Evolutionary conservation across 2,329 filamentous ascomycete genomes (phyloP).

Genomic region (Daldinia sp.): DNA sequence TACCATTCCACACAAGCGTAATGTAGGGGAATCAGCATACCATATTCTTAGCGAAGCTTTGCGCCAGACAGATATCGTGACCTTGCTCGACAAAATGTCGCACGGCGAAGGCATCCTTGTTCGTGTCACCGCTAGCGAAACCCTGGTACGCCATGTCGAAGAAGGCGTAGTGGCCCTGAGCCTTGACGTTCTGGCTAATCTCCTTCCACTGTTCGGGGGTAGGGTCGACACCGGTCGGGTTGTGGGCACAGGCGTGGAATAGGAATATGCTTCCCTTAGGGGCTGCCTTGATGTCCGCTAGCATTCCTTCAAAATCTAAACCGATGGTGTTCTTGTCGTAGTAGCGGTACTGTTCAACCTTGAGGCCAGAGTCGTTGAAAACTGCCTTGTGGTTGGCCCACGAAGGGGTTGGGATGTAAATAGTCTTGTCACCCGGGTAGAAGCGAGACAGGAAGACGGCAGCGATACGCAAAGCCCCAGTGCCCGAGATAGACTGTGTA

Average conservation of each 20-base stretch:
- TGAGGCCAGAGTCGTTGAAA: constrained; percentile 90
- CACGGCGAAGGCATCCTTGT: constrained; percentile 92
- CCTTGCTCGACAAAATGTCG: constrained; percentile 93
- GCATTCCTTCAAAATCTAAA: constrained; percentile 93
- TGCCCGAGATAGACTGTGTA: constrained; percentile 98
- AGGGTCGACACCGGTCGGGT: constrained; percentile 96
- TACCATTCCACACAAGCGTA: neutral
- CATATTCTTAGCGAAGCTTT: constrained; percentile 99
- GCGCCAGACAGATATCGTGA: constrained; percentile 85
- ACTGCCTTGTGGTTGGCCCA: constrained; percentile 99
- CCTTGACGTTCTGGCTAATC: constrained; percentile 87
- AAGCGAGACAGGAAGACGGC: constrained; percentile 91
- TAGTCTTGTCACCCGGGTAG: constrained; percentile 90
- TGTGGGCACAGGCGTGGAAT: constrained; percentile 97
- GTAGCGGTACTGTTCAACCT: constrained; percentile 96
- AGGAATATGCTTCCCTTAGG: constrained; percentile 89
- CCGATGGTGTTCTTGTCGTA: constrained; percentile 99
- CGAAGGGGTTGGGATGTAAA: constrained; percentile 95
- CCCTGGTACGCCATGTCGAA: constrained; percentile 99
- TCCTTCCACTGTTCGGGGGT: constrained; percentile 90
- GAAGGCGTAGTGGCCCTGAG: constrained; percentile 89
- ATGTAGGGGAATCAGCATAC: constrained; percentile 54
- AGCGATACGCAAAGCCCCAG: constrained; percentile 92
- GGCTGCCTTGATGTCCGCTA: constrained; percentile 88
- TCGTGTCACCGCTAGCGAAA: constrained; percentile 90